Evolutionary conservation across 2,329 filamentous ascomycete species (phyloP), one percentile per base, ranked within the genome.

Genomic region (Fusarium brevicatenulatum): DNA sequence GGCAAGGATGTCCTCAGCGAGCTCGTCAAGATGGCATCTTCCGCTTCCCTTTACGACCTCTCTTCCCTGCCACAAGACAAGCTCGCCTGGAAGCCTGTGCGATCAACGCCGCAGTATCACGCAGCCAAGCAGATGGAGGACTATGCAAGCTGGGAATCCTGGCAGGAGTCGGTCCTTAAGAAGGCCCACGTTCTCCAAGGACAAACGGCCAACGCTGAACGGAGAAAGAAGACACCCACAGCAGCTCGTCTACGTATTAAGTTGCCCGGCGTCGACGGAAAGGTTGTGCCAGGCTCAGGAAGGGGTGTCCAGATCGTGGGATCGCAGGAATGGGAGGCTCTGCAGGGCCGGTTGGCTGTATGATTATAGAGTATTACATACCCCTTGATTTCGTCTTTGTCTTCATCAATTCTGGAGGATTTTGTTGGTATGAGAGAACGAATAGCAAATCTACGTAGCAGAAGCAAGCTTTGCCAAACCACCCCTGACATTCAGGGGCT

Each of bases 121-220:
- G 90, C 90, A 15, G 91, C 90, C 23, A 87, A 85, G 79, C 88
- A 91, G 79, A 86, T 85, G 64, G 91, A 93, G 80, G 88, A 92
- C 71, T 92, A 89, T 76, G 90, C 87, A 30, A 83, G 86, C 3
- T 91, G 90, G 90, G 85, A 84, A 75, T 81, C 82, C 66, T 91
- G 90, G 90, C 85, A 87, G 75, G 83, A 85, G 30, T 84, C 85
- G 11, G 86, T 91, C 39, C 77, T 88, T 16, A 83, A 85, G 77
- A 91, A 90, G 82, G 85, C 85, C 58, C 81, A 84, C 11, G 78
- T 89, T 58, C 66, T 81, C 21, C 72, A 76, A 47, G 59, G 62
- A 54, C 68, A 76, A 65, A 62, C 73, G 32, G 63, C 74, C 37
- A 68, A 73, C 36, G 70, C 64, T 50, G 74, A 75, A 46, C 68